Base-by-base conservation (phyloP, 768 basidiomycete species). In the Scleroderma citrinum region DNA sequence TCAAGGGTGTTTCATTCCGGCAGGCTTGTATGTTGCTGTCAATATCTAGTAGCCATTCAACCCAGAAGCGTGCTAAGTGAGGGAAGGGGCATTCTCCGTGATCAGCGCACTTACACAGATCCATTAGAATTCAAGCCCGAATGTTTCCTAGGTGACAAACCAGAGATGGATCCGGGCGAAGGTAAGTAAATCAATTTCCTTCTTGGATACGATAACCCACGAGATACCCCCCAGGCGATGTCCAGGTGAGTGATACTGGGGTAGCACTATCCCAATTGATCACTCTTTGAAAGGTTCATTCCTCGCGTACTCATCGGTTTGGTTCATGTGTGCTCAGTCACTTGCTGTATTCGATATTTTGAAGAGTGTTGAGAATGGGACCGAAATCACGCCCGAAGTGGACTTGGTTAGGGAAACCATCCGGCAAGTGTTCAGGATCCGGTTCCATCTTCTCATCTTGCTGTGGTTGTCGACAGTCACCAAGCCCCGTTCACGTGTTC, bases 341-440 rank as follows among this genome's bases (percentile, higher is more conserved):
- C 69, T 79, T 20, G 71, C 75, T 1, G 68, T 64, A 10, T 76
- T 78, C 35, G 57, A 76, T 24, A 69, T 79, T 19, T 60, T 60
- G 13, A 75, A 73, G 32, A 62, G 55, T 0, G 53, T 73, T 1
- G 70, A 69, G 47, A 65, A 73, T 17, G 75, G 73, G 1, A 55
- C 65, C 1, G 71, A 71, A 17, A 61, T 77, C 24, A 67, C 70
- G 0, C 76, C 77, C 3, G 73, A 76, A 47, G 69, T 74, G 43
- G 72, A 72, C 38, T 41, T 42, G 36, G 57, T 46, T 2, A 57
- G 58, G 6, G 54, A 21, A 3, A 49, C 47, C 23, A 30, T 55
- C 7, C 3, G 52, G 58, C 58, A 0, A 2, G 56, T 55, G 20
- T 21, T 50, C 10, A 8, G 6, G 13, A 21, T 21, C 6, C 20